Percentiles rank a stretch among this genome's conserved stretches.
Evolutionary conservation across 2,329 filamentous ascomycete genomes (phyloP).

Genomic region (Ophiosphaerella herpotricha): DNA sequence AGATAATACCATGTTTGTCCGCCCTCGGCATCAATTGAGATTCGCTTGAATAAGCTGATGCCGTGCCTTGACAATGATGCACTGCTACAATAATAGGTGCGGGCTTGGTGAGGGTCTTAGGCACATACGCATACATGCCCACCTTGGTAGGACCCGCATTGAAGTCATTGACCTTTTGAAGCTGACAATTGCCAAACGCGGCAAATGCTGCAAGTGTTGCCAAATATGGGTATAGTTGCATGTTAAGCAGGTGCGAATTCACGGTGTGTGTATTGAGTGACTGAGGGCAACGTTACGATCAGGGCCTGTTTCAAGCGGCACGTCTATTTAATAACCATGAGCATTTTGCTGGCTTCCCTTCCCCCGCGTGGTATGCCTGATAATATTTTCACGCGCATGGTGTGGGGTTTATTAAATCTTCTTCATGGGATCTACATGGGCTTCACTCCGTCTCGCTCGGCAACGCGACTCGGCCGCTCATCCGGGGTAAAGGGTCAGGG

Average conservation of each 20-base stretch:
- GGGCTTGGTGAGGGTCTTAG: slow-evolving; percentile 49
- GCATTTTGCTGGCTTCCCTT: too few relatives aligned
- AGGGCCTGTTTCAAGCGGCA: too few relatives aligned
- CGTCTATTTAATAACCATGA: too few relatives aligned
- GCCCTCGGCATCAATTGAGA: slow-evolving; percentile 17
- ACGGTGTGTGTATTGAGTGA: neutral
- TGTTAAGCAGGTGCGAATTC: neutral
- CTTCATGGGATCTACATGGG: too few relatives aligned
- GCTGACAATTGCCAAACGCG: slow-evolving; percentile 8
- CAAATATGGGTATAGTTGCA: slow-evolving; percentile 2
- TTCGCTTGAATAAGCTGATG: slow-evolving; percentile 13
- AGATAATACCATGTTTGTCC: slow-evolving; percentile 21
- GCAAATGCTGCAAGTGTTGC: slow-evolving; percentile 6
- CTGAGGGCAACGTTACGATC: too few relatives aligned
- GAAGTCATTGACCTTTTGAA: slow-evolving; percentile 47
- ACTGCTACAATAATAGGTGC: slow-evolving; percentile 36
- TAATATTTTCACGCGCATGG: too few relatives aligned
- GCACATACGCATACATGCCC: slow-evolving; percentile 57
- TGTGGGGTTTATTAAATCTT: too few relatives aligned
- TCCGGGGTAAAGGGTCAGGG: too few relatives aligned
- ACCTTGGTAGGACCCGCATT: slow-evolving; percentile 54
- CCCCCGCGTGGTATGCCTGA: too few relatives aligned
- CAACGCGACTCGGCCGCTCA: too few relatives aligned
- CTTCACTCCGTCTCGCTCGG: too few relatives aligned
- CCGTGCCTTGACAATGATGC: slow-evolving; percentile 26